Percentiles rank a stretch among this genome's conserved stretches.
Evolutionary conservation across 768 basidiomycete species (phyloP).

Genomic region (Termitomyces sp.): DNA sequence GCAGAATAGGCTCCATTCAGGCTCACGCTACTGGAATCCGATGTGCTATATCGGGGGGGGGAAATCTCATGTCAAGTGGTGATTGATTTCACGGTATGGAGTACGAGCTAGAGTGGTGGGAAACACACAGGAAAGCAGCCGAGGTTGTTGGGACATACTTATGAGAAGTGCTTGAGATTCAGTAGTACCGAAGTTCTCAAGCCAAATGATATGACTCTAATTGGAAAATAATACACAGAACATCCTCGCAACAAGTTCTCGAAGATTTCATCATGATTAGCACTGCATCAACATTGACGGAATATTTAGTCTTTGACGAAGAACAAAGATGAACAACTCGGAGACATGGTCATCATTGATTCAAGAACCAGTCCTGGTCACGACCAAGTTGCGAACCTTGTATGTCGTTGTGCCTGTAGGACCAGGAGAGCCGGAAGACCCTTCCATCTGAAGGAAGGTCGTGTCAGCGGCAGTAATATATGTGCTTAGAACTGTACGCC

Average conservation of each 20-base stretch:
- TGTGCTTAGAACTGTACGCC: not conserved
- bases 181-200: not conserved
- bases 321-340: not conserved
- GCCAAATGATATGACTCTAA: not conserved
- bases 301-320: not conserved
- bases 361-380: constrained; percentile 35
- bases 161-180: not conserved
- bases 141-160: not conserved
- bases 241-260: not conserved
- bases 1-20: not conserved
- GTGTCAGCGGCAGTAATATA: not conserved
- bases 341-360: constrained; percentile 1
- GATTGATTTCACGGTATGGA: not conserved
- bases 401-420: constrained; percentile 41
- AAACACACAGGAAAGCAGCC: not conserved
- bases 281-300: not conserved
- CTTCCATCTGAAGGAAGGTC: constrained; percentile 37
- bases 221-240: no score
- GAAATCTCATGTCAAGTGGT: not conserved
- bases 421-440: constrained; percentile 43
- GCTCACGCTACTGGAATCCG: not conserved
- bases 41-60: not conserved
- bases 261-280: not conserved
- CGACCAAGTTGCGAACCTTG: constrained; percentile 38
- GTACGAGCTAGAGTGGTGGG: no score